Evolutionary conservation across 176 grass and related monocot species (phyloP).

Genomic region (Neostapfia colusana): DNA sequence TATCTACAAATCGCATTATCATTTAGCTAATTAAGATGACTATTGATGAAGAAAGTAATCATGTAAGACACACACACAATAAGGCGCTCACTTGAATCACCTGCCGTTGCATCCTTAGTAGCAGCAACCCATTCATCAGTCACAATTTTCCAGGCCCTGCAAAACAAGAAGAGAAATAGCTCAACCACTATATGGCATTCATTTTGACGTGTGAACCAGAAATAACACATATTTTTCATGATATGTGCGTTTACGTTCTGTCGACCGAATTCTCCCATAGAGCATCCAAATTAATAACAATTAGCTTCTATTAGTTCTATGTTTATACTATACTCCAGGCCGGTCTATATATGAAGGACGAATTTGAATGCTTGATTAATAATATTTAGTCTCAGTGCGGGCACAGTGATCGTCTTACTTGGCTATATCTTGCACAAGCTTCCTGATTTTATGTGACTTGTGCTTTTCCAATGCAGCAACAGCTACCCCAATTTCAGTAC

Average conservation of each 20-base stretch:
- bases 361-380: background rate
- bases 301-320: background rate
- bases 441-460: slow-evolving; percentile 50
- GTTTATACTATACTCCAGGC: background rate
- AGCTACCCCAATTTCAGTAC: slow-evolving; percentile 44
- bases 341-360: background rate
- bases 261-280: too few relatives aligned
- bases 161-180: slow-evolving; percentile 14
- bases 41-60: background rate
- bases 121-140: slow-evolving; percentile 49
- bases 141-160: slow-evolving; percentile 57
- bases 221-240: background rate
- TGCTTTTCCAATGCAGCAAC: slow-evolving; percentile 50
- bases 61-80: background rate
- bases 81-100: background rate
- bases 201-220: background rate
- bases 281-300: background rate
- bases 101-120: slow-evolving; percentile 23
- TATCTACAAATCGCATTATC: slow-evolving; percentile 15
- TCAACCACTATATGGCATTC: background rate
- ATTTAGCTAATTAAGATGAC: background rate
- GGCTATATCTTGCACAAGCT: slow-evolving; percentile 40
- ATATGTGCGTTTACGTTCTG: background rate
- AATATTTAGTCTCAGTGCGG: background rate
- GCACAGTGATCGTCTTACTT: slow-evolving; percentile 42